Base-by-base conservation (phyloP, 1,139 yeast genomes). In the Protomyces lactucae-debilis region DNA sequence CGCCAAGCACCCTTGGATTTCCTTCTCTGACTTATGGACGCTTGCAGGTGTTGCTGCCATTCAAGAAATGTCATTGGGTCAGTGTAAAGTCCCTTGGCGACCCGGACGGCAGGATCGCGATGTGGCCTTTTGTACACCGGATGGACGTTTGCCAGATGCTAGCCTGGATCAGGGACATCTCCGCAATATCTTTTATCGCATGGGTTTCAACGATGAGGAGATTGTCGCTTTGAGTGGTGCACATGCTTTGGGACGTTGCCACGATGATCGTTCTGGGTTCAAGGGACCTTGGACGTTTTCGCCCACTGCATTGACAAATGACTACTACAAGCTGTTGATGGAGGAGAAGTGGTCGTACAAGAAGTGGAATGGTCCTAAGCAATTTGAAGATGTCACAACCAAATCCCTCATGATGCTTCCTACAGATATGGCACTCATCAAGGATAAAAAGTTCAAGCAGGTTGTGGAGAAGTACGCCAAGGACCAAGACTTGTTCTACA, bases 241-340 rank as follows among this genome's bases (percentile, higher is more conserved):
- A 1, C 89, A 85, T 73, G 81, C 83, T 40, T 73, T 85, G 28
- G 90, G 90, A 18, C 77, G 88, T 52, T 83, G 88, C 69, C 89
- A 85, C 71, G 78, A 80, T 10, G 69, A 67, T 28, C 60, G 68
- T 36, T 74, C 78, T 32, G 97, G 97, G 2, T 92, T 79, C 74
- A 95, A 87, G 68, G 97, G 97, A 60, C 96, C 96, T 60, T 92
- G 98, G 98, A 95, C 93, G 65, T 93, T 92, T 66, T 85, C 91
- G 51, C 88, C 90, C 71, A 91, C 91, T 70, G 79, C 83, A 76
- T 88, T 92, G 76, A 70, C 74, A 65, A 78, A 78, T 72, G 78
- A 80, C 14, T 78, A 76, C 76, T 92, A 77, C 79, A 85, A 83
- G 68, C 81, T 88, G 72, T 82, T 92, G 70, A 77, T 90, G 69